Evolutionary conservation across 257 asterid genomes (phyloP), one percentile per base, ranked within the genome.

Genomic region (Coffea canephora): DNA sequence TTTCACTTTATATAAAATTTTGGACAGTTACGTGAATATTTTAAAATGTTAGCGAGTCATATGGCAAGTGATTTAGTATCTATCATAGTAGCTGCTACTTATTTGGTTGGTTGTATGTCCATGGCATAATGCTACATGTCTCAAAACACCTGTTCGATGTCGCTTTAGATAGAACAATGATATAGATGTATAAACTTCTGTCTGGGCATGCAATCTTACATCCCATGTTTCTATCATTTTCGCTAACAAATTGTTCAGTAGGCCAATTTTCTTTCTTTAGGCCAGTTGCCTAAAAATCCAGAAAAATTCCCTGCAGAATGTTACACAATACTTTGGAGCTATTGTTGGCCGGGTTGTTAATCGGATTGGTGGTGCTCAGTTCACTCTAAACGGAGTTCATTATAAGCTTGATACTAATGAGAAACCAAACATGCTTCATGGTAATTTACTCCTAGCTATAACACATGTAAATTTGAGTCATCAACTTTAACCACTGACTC

Each of bases 281-380:
- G 31, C 13, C 3, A 5, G 1, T 27, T 27, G 3, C 31, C 49
- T 74, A 54, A 49, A 74, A 46, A 39, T 34, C 27, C 48, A 49
- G 48, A 14, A 69, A 39, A 8, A 25, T 65, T 72, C 34, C 70
- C 67, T 69, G 81, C 89, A 93, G 99, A 91, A 93, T 23, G 94
- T 87, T 69, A 81, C 85, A 0, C 4, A 78, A 45, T 67, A 85
- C 75, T 91, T 93, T 48, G 99, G 98, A 82, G 94, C 97, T 70
- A 72, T 89, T 21, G 93, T 91, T 66, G 98, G 97, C 25, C 86
- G 98, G 2, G 96, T 94, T 25, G 97, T 96, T 36, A 93, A 94
- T 79, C 89, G 98, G 74, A 95, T 93, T 67, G 91, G 85, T 7
- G 98, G 97, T 71, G 98, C 98, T 67, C 81, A 84, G 73, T 95